Conservation (phyloP, 2,329 filamentous ascomycete genomes). For the Neonectria faginata region DNA sequence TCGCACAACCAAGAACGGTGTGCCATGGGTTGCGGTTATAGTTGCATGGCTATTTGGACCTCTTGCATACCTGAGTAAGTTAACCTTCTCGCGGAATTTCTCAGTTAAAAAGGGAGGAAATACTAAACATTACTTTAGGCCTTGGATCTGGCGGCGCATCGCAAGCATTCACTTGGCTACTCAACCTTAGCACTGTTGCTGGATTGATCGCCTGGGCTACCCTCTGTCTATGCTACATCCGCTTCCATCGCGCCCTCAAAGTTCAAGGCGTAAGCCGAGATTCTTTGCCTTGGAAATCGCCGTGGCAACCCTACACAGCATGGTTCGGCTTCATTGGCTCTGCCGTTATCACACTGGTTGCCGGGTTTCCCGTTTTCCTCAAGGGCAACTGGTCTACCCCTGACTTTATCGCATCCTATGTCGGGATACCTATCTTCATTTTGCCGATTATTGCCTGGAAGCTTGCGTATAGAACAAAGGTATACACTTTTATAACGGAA, state of each 20-base stretch:
- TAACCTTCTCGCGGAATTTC: slow-evolving; percentile 40
- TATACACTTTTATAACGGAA: neutral
- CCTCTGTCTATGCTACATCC: slow-evolving; percentile 68
- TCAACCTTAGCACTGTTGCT: slow-evolving; percentile 74
- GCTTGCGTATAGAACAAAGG: slow-evolving; percentile 46
- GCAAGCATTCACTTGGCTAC: slow-evolving; percentile 77
- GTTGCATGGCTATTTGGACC: slow-evolving; percentile 70
- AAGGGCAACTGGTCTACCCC: slow-evolving; percentile 70
- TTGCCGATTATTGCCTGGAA: slow-evolving; percentile 72
- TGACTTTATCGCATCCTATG: slow-evolving; percentile 73
- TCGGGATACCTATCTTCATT: slow-evolving; percentile 72
- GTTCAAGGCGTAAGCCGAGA: slow-evolving; percentile 67
- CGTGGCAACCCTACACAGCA: slow-evolving; percentile 72
- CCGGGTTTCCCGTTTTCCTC: slow-evolving; percentile 82
- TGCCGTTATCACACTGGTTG: slow-evolving; percentile 74
- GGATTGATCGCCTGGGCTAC: slow-evolving; percentile 72
- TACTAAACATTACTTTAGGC: slow-evolving; percentile 12
- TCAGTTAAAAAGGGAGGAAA: neutral
- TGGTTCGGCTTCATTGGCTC: slow-evolving; percentile 70
- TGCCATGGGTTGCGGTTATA: slow-evolving; percentile 67
- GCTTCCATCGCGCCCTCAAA: slow-evolving; percentile 61
- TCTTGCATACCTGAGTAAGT: slow-evolving; percentile 77
- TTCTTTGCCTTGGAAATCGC: slow-evolving; percentile 64
- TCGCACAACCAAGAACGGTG: slow-evolving; percentile 69
- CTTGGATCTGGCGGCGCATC: slow-evolving; percentile 61